Percentiles rank a stretch among this genome's conserved stretches.
Evolutionary conservation across 1,284 basidiomycete species (phyloP).

Genomic region (Leccinum subfulvum): DNA sequence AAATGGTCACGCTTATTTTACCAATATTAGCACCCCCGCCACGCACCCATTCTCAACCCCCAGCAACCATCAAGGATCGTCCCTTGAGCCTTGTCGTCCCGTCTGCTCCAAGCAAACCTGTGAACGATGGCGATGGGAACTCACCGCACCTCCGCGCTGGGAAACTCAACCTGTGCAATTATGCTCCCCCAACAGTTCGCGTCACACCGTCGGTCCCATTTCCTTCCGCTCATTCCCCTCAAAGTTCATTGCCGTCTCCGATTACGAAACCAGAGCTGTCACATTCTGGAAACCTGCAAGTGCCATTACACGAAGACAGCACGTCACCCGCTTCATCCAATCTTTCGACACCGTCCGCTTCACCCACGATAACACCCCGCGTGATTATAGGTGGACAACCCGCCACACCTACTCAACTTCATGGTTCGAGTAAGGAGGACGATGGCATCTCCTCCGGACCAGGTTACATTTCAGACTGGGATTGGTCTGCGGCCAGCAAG

Average conservation of each 20-base stretch:
- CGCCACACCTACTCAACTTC: constrained; percentile 13
- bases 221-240: not conserved
- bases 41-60: not conserved
- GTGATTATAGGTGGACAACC: constrained; percentile 28
- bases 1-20: constrained; percentile 4
- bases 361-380: constrained; percentile 24
- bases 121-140: not conserved
- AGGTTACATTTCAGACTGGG: constrained; percentile 20
- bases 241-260: not conserved
- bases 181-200: constrained; percentile 21
- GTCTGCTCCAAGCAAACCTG: not conserved
- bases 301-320: constrained; percentile 17
- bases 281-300: not conserved
- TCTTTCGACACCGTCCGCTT: constrained; percentile 26
- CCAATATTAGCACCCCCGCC: constrained; percentile 10
- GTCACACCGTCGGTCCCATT: constrained; percentile 5
- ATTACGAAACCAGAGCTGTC: not conserved
- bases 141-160: constrained; percentile 12
- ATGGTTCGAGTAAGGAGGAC: not conserved
- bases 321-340: constrained; percentile 29
- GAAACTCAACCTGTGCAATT: constrained; percentile 28
- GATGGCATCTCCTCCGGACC: not conserved
- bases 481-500: constrained; percentile 20
- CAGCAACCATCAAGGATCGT: constrained; percentile 18
- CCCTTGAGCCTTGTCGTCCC: constrained; percentile 7